Evolutionary conservation across 1,139 yeast species (phyloP).

Genomic region (Zygosaccharomyces sapae): DNA sequence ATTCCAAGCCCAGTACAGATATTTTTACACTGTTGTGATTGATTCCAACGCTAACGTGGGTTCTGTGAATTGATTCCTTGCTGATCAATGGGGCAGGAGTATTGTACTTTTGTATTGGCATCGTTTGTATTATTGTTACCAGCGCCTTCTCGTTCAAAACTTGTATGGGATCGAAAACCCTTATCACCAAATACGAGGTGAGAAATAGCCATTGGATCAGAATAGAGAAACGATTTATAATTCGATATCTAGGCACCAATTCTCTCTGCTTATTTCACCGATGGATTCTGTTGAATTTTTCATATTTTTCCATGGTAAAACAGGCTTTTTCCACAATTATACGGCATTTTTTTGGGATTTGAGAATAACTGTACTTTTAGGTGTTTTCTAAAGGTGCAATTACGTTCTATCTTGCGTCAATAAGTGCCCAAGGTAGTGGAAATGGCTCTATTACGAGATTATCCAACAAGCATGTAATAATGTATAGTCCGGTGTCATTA

Average conservation of each 20-base stretch:
- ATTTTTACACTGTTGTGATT: not conserved
- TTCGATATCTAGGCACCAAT: too few species aligned
- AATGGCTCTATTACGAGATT: too few species aligned
- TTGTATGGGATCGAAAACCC: slow-evolving; percentile 1
- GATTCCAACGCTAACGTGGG: not conserved
- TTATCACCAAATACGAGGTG: not conserved
- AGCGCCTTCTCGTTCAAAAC: slow-evolving; percentile 1
- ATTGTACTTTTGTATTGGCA: not conserved
- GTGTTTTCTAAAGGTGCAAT: not conserved
- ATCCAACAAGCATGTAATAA: too few species aligned
- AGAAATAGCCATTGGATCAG: not conserved
- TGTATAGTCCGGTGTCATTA: too few species aligned
- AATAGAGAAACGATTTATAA: too few species aligned
- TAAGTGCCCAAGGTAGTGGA: too few species aligned
- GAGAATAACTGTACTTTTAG: not conserved
- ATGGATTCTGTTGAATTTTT: not conserved
- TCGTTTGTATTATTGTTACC: not conserved
- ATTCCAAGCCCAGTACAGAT: not conserved
- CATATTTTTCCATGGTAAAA: not conserved
- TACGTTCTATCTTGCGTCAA: too few species aligned
- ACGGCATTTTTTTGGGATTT: not conserved
- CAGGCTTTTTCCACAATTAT: not conserved
- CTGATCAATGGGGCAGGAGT: not conserved
- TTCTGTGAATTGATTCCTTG: not conserved
- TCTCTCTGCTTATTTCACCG: not conserved